Percentiles rank a stretch among this genome's conserved stretches.
Conservation (phyloP, 441 rosid genomes). For the Arabidopsis hybrid region DNA sequence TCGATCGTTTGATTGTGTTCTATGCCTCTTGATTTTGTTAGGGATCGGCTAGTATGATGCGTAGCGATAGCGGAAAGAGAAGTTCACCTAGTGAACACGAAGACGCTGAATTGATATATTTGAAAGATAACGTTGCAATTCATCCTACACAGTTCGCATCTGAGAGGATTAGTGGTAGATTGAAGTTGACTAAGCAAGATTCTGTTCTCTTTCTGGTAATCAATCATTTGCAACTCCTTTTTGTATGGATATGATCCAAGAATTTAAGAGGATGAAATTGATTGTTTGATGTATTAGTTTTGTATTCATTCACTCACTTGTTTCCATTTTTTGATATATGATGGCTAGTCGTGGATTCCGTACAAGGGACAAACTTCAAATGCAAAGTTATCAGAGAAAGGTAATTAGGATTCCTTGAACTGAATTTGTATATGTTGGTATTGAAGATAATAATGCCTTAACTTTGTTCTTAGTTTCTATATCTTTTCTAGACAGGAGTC, state of each 20-base stretch:
- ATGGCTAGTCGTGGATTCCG: slow-evolving; percentile 87
- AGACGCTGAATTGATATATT: slow-evolving; percentile 73
- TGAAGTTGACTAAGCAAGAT: slow-evolving; percentile 89
- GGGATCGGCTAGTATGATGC: slow-evolving; percentile 80
- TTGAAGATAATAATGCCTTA: slow-evolving; percentile 19
- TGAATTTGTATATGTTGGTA: slow-evolving; percentile 13
- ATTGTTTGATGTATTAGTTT: not conserved
- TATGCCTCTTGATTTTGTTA: slow-evolving; percentile 35
- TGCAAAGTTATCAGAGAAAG: slow-evolving; percentile 82
- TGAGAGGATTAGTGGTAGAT: slow-evolving; percentile 90
- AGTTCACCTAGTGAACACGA: slow-evolving; percentile 71
- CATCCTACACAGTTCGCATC: slow-evolving; percentile 94
- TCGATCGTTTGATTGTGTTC: slow-evolving; percentile 24
- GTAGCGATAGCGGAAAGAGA: slow-evolving; percentile 64
- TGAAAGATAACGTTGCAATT: slow-evolving; percentile 87
- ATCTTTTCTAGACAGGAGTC: slow-evolving; percentile 71
- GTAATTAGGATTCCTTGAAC: slow-evolving; percentile 45
- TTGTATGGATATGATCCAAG: not conserved
- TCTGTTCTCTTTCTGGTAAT: slow-evolving; percentile 76
- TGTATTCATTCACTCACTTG: not conserved
- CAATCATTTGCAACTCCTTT: not conserved
- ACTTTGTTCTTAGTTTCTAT: slow-evolving; percentile 32
- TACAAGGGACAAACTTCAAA: slow-evolving; percentile 78
- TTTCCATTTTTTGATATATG: not conserved
- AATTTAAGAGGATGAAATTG: not conserved